Evolutionary conservation across 345 rosid genomes (phyloP).

Genomic region (Microcos paniculata): DNA sequence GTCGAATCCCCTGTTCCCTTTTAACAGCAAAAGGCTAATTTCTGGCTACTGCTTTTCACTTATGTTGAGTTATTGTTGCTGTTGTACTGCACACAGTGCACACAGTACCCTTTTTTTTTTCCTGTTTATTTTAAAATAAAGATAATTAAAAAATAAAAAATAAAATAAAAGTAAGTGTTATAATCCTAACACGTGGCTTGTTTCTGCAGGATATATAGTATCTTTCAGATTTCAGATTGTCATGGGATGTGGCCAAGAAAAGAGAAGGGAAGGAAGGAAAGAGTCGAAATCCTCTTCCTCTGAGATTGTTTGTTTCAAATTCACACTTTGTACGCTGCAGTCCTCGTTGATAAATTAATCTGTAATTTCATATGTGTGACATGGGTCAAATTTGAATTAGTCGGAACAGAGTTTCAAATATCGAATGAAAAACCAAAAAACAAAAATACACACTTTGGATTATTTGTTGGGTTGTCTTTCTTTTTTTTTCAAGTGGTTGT

Average conservation of each 20-base stretch:
- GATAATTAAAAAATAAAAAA: neutral
- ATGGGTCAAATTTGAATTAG: too few species aligned
- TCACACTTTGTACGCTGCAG: too few species aligned
- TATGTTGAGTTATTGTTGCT: neutral
- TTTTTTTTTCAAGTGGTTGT: constrained; percentile 1
- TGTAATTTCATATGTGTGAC: too few species aligned
- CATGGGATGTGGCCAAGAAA: neutral
- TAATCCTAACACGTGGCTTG: constrained; percentile 1
- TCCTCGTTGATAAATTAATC: too few species aligned
- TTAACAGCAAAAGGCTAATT: neutral
- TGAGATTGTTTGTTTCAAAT: too few species aligned
- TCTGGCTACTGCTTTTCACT: neutral
- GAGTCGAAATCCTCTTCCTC: too few species aligned
- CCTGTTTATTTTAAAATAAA: neutral
- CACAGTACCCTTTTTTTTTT: neutral
- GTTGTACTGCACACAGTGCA: neutral
- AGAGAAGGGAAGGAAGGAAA: too few species aligned
- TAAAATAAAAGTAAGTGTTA: neutral
- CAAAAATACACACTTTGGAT: neutral
- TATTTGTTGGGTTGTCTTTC: neutral
- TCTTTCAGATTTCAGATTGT: neutral
- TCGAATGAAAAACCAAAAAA: too few species aligned
- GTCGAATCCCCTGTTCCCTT: constrained; percentile 28
- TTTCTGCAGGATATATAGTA: neutral
- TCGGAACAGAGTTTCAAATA: too few species aligned